phyloP scores from a whole-genome alignment of 768 basidiomycete genomes.

The Podaxis sp. region DNA sequence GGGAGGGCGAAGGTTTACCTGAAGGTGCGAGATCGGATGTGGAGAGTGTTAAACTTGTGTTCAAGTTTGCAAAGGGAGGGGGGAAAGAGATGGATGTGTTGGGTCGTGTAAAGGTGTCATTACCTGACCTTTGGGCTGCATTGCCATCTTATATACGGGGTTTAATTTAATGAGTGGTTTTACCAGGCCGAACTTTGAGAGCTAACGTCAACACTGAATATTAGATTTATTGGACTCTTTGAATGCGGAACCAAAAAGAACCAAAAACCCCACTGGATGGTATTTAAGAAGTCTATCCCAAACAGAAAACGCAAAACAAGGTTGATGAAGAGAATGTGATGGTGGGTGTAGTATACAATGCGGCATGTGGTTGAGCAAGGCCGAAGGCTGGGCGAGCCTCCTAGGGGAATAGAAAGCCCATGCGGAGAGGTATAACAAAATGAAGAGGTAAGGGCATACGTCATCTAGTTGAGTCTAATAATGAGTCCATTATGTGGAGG shows the following conservation, averaged over 20 bases:
- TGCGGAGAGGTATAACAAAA: constrained; percentile 21
- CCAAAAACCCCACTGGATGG: constrained; percentile 9
- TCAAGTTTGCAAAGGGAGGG: constrained; percentile 48
- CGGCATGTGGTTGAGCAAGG: constrained; percentile 70
- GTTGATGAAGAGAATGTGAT: constrained; percentile 1
- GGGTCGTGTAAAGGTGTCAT: constrained; percentile 38
- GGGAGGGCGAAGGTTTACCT: constrained; percentile 42
- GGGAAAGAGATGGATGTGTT: constrained; percentile 44
- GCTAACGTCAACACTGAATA: neutral
- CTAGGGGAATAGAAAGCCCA: constrained; percentile 52
- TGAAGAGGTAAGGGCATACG: constrained; percentile 15
- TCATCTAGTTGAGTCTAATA: constrained; percentile 17
- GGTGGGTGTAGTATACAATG: constrained; percentile 8
- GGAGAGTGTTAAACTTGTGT: constrained; percentile 49
- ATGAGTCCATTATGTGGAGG: constrained; percentile 25
- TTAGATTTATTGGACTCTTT: neutral
- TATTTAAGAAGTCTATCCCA: constrained; percentile 22
- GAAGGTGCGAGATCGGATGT: constrained; percentile 43
- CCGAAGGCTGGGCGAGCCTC: constrained; percentile 38
- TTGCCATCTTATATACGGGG: constrained; percentile 15
- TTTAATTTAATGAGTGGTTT: constrained; percentile 3
- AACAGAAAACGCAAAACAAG: neutral
- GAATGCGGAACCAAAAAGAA: neutral
- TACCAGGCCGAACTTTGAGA: constrained; percentile 8
- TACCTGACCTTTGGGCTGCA: constrained; percentile 36